A percentile compares a stretch with the other conserved stretches of the same genome.
These are phyloP conservation scores for Salvia sclarea DNA, from an alignment of 305 asterid species.

Conservation along the genomic window DNA sequence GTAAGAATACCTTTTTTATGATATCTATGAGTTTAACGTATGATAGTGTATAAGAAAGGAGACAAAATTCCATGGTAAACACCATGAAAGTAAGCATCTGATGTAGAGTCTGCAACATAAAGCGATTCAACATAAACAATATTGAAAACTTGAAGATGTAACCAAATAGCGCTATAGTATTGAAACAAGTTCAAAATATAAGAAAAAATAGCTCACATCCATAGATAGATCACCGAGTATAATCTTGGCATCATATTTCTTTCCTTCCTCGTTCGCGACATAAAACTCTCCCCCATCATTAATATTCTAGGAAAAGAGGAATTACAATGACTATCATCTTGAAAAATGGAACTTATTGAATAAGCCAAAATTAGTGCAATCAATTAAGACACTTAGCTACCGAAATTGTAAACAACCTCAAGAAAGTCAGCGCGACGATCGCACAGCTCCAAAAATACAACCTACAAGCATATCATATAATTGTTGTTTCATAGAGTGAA, in stretches of 20 bases:
- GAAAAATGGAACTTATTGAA: background rate
- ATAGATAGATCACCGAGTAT: constrained; percentile 91
- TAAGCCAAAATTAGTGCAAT: constrained; percentile 15
- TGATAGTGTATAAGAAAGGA: background rate
- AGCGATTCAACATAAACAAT: background rate
- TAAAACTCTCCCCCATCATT: constrained; percentile 93
- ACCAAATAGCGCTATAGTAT: too few relatives aligned
- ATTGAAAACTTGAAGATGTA: constrained; percentile 3
- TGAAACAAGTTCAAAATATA: too few relatives aligned
- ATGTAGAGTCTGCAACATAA: too few relatives aligned
- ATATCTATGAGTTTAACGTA: constrained; percentile 3
- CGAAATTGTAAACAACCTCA: too few relatives aligned
- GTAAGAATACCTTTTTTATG: too few relatives aligned
- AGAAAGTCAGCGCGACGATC: constrained; percentile 44
- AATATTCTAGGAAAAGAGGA: constrained; percentile 51
- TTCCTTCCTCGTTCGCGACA: constrained; percentile 85
- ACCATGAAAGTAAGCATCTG: too few relatives aligned
- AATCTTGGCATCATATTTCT: constrained; percentile 83
- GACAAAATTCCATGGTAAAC: too few relatives aligned
- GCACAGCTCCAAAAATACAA: constrained; percentile 81
- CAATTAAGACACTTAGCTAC: too few relatives aligned
- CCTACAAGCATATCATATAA: constrained; percentile 48
- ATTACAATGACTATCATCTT: constrained; percentile 13
- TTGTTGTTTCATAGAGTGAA: background rate
- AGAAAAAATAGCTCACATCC: constrained; percentile 51